These are phyloP conservation scores for Pestalotiopsis sp. DNA, from an alignment of 2,329 filamentous ascomycete genomes.

Conservation along the genomic window DNA sequence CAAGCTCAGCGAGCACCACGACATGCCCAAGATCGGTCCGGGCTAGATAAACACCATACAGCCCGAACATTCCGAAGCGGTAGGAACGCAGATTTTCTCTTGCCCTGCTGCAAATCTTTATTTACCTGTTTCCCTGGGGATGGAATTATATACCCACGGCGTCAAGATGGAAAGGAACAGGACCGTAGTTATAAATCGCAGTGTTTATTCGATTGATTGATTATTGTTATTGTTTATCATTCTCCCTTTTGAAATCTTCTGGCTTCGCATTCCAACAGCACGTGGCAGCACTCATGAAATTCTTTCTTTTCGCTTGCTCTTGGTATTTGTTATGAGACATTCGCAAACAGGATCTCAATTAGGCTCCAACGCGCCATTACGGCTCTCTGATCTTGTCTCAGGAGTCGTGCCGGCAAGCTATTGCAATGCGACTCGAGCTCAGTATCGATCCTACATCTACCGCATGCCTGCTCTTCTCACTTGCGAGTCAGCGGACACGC, in stretches of 20 bases:
- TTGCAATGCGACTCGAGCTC: background rate
- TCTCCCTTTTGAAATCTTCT: too few species aligned
- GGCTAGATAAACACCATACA: constrained; percentile 42
- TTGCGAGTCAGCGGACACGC: background rate
- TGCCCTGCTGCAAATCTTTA: background rate
- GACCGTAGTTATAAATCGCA: background rate
- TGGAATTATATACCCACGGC: background rate
- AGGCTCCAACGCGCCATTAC: background rate
- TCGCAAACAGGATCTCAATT: background rate
- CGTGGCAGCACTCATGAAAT: background rate
- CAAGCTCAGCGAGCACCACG: constrained; percentile 92
- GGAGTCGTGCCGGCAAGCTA: background rate
- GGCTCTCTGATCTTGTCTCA: background rate
- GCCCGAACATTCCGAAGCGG: background rate
- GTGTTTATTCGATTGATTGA: background rate
- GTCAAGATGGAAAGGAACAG: background rate
- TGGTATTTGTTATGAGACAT: too few species aligned
- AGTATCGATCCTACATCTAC: constrained; percentile 1
- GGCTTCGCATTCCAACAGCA: background rate
- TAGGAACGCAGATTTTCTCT: background rate
- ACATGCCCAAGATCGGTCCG: constrained; percentile 78
- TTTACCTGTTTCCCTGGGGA: background rate
- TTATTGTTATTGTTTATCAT: background rate
- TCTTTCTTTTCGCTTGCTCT: background rate
- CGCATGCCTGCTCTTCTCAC: background rate